phyloP scores from a whole-genome alignment of 2,329 filamentous ascomycete species.

The Aspergillus eucalypticola region DNA sequence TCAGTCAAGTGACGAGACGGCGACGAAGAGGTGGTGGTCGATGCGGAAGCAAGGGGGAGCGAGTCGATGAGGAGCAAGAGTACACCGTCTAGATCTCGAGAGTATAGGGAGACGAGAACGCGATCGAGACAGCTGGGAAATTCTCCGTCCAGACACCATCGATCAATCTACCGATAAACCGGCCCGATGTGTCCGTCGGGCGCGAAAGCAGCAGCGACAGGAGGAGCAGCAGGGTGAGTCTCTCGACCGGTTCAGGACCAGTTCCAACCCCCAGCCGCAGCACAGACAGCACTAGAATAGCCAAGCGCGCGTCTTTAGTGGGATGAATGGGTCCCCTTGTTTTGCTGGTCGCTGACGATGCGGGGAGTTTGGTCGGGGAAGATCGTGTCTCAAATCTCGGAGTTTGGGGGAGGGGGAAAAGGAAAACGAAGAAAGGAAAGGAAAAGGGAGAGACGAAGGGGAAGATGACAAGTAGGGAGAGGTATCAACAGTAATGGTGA shows the following conservation, averaged over 20 bases:
- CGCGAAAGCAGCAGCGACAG: constrained; percentile 18
- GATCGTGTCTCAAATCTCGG: not conserved
- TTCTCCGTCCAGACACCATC: constrained; percentile 17
- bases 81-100: constrained; percentile 3
- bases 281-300: not conserved
- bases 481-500: constrained; percentile 17
- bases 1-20: constrained; percentile 11
- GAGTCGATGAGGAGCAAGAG: constrained; percentile 1
- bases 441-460: constrained; percentile 11
- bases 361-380: not conserved
- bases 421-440: not conserved
- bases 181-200: constrained; percentile 23
- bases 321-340: not conserved
- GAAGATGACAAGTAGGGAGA: constrained; percentile 3
- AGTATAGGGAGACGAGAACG: constrained; percentile 11
- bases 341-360: not conserved
- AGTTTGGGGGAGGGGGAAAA: not conserved
- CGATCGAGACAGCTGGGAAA: constrained; percentile 16
- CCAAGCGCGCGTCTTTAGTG: not conserved
- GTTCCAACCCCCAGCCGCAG: not conserved
- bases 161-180: constrained; percentile 18
- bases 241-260: not conserved
- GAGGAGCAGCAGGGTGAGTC: not conserved
- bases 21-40: not conserved
- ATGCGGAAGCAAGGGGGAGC: constrained; percentile 18